phyloP scores from a whole-genome alignment of 345 rosid genomes.

The Dimocarpus longan region DNA sequence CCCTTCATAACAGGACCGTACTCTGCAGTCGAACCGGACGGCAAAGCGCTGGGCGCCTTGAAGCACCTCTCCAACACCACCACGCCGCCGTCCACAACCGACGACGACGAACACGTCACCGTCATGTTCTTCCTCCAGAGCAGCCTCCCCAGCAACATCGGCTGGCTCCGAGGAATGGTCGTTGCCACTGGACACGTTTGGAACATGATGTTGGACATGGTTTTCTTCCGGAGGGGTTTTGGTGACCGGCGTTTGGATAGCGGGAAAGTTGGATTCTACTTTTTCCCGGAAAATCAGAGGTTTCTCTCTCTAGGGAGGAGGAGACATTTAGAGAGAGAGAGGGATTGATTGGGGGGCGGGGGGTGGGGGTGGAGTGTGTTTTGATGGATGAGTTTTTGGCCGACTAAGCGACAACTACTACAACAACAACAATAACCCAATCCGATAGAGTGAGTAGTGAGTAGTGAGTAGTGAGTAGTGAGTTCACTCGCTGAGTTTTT shows the following conservation, averaged over 20 bases:
- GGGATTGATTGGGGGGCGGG: neutral
- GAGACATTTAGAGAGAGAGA: neutral
- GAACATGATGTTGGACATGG: constrained; percentile 49
- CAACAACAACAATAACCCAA: neutral
- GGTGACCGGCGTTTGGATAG: neutral
- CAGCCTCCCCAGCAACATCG: constrained; percentile 25
- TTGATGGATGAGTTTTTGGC: neutral
- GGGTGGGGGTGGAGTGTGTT: too few species aligned
- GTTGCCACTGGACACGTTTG: constrained; percentile 35
- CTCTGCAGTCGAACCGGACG: constrained; percentile 37
- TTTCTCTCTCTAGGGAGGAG: neutral
- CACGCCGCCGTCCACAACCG: constrained; percentile 47
- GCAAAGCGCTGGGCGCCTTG: constrained; percentile 24
- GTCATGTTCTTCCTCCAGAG: constrained; percentile 33
- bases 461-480: neutral
- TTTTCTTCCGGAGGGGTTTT: too few species aligned
- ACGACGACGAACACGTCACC: constrained; percentile 39
- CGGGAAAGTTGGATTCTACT: too few species aligned
- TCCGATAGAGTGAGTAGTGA: too few species aligned
- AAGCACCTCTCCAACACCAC: constrained; percentile 69
- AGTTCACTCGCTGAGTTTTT: neutral
- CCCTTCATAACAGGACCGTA: constrained; percentile 80
- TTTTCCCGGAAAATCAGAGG: neutral
- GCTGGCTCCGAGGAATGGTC: constrained; percentile 33
- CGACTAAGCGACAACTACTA: neutral